phyloP scores from a whole-genome alignment of 345 rosid species.

The Eutrema japonicum region DNA sequence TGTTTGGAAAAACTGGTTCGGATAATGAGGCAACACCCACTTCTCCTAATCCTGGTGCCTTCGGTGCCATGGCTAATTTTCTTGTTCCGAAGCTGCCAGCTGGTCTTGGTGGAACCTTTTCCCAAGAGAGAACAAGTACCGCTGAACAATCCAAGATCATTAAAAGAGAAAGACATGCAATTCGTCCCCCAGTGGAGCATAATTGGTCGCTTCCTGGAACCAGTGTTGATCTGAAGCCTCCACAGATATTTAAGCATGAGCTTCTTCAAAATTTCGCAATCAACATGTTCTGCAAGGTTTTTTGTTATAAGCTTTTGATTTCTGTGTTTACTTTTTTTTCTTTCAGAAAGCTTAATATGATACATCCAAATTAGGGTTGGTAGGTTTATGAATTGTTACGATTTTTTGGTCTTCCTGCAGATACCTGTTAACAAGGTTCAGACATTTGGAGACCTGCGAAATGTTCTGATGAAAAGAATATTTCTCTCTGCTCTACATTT shows the following conservation, averaged over 20 bases:
- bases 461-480: conserved; percentile 97
- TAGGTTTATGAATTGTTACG: conserved; percentile 4
- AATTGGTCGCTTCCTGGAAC: conserved; percentile 91
- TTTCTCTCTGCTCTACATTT: conserved; percentile 98
- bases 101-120: conserved; percentile 77
- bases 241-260: conserved; percentile 98
- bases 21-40: conserved; percentile 65
- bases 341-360: background rate
- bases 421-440: conserved; percentile 89
- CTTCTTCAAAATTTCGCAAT: conserved; percentile 93
- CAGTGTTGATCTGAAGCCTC: conserved; percentile 63
- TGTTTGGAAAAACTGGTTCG: conserved; percentile 70
- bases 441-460: conserved; percentile 89
- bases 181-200: conserved; percentile 97
- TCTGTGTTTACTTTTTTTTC: background rate
- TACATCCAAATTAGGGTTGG: conserved; percentile 23
- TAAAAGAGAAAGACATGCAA: conserved; percentile 78
- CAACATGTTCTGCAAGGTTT: conserved; percentile 98
- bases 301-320: conserved; percentile 26
- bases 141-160: conserved; percentile 65
- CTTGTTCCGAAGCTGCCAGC: conserved; percentile 95
- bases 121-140: conserved; percentile 64
- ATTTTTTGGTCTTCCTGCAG: conserved; percentile 55
- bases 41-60: conserved; percentile 71
- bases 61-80: conserved; percentile 98